Evolutionary conservation across 129 eudicot genomes (phyloP).

Genomic region (Calendula officinalis): DNA sequence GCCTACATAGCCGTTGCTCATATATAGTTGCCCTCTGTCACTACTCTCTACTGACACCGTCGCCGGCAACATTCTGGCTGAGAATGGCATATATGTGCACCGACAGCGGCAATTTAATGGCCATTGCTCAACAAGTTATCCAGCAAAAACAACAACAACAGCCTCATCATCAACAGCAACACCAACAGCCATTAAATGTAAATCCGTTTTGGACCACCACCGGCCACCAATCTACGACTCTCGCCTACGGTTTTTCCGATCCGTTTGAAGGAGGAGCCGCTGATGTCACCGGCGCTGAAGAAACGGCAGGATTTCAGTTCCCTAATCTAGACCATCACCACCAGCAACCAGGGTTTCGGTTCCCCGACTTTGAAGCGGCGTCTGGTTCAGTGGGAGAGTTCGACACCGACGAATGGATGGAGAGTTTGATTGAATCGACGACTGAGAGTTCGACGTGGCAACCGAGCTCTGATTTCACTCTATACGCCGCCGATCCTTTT

Average conservation of each 20-base stretch:
- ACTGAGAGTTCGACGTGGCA: slow-evolving; percentile 76
- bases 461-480: slow-evolving; percentile 46
- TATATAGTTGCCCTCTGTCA: slow-evolving; percentile 6
- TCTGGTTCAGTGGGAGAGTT: slow-evolving; percentile 63
- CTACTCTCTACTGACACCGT: slow-evolving; percentile 23
- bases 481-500: slow-evolving; percentile 70
- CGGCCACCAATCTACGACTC: slow-evolving; percentile 43
- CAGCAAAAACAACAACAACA: slow-evolving; percentile 88
- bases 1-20: slow-evolving; percentile 18
- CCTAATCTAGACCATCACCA: slow-evolving; percentile 47
- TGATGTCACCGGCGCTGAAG: slow-evolving; percentile 32
- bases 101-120: slow-evolving; percentile 99
- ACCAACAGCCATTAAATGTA: slow-evolving; percentile 45
- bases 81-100: slow-evolving; percentile 95
- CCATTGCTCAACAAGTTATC: slow-evolving; percentile 96
- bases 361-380: slow-evolving; percentile 64
- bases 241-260: slow-evolving; percentile 52
- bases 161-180: slow-evolving; percentile 34
- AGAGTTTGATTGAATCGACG: slow-evolving; percentile 75
- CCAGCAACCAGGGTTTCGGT: slow-evolving; percentile 48
- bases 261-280: slow-evolving; percentile 51
- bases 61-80: slow-evolving; percentile 44
- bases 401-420: slow-evolving; percentile 99
- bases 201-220: slow-evolving; percentile 58
- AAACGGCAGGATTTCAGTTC: slow-evolving; percentile 55